Evolutionary conservation across 2,329 filamentous ascomycete species (phyloP).

Genomic region (Trichoderma sp.): DNA sequence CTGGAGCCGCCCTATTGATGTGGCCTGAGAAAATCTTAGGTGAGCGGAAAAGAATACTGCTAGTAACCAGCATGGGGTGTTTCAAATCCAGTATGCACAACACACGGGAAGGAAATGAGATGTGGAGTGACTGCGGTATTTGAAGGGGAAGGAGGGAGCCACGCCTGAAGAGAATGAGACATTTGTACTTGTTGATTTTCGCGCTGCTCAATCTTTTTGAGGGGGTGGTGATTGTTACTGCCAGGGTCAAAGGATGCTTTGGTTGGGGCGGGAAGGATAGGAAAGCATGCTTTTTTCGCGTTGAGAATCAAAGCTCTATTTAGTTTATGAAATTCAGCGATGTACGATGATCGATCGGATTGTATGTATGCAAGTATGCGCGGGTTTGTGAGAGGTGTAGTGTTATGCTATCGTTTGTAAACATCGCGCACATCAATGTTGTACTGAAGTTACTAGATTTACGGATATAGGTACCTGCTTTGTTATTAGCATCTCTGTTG

Average conservation of each 20-base stretch:
- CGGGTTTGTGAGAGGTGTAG: neutral
- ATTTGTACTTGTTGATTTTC: conserved; percentile 13
- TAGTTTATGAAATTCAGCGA: conserved; percentile 18
- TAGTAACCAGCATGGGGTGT: neutral
- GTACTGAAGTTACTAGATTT: neutral
- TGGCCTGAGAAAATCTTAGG: neutral
- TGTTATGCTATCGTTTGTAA: too few species aligned
- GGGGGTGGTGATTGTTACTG: neutral
- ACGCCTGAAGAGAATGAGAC: neutral
- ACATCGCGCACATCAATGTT: neutral
- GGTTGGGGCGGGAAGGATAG: neutral
- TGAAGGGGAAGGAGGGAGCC: neutral
- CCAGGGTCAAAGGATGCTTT: conserved; percentile 4
- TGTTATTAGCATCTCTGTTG: neutral
- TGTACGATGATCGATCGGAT: conserved; percentile 9
- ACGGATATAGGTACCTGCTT: too few species aligned
- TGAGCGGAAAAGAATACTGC: neutral
- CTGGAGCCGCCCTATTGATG: conserved; percentile 1
- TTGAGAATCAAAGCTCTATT: conserved; percentile 22
- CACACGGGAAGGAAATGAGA: conserved; percentile 7
- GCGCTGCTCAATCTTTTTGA: neutral
- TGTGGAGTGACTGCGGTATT: neutral
- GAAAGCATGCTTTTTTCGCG: conserved; percentile 20
- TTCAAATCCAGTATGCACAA: neutral
- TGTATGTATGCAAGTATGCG: neutral